Base-by-base conservation (phyloP, 768 basidiomycete genomes). In the Termitomyces sp. region DNA sequence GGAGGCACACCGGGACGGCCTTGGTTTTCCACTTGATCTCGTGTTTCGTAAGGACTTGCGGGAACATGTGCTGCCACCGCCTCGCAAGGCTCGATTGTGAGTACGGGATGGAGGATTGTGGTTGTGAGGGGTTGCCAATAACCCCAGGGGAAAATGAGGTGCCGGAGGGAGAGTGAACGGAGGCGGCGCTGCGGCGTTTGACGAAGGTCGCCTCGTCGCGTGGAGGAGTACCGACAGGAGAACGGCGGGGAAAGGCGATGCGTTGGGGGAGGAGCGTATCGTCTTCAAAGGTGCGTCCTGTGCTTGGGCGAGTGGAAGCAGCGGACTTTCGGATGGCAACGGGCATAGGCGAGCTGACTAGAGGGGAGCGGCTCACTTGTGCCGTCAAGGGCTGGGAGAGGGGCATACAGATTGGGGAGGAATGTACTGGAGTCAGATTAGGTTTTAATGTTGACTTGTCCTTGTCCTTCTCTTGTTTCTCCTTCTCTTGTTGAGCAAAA, bases 21-120 rank as follows among this genome's bases (percentile, higher is more conserved):
- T 95, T 85, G 10, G 87, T 87, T 61, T 83, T 85, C 96, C 96
- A 98, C 68, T 98, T 97, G 70, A 95, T 81, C 44, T 95, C 87
- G 59, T 94, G 86, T 68, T 92, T 89, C 67, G 83, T 87, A 25
- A 82, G 69, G 7, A 86, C 82, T 17, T 80, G 79, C 0, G 93
- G 86, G 65, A 90, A 87, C 58, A 89, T 82, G 66, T 96, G 92
- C 62, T 95, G 86, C 95, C 95, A 98, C 19, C 95, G 77, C 42
- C 90, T 78, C 2, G 93, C 92, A n/a, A 94, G 82, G 11, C 85
- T 85, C 1, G 83, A 79, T 59, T 89, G 86, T 0, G 81, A 74
- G 56, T 86, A 82, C 0, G 87, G 79, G 11, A 88, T 76, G 0
- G 78, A 69, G 5, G 79, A 71, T 42, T 79, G 77, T 1, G 85